Evolutionary conservation across 176 grass and related monocot species (phyloP).

Genomic region (Oryza longistaminata): DNA sequence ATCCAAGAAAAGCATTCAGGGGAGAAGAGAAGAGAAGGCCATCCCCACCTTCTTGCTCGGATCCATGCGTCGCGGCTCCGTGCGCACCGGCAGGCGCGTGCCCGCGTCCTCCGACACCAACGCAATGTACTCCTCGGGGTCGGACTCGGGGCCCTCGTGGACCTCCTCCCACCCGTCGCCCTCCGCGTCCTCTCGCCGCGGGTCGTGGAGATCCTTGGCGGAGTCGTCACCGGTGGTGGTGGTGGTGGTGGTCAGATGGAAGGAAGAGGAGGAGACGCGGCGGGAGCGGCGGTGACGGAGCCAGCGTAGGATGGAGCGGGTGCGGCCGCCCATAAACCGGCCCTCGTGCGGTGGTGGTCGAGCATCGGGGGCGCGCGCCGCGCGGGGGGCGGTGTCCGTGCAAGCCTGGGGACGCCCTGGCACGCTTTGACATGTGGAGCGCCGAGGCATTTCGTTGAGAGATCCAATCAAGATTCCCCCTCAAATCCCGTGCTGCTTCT

Average conservation of each 20-base stretch:
- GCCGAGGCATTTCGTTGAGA: background rate
- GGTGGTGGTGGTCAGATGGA: slow-evolving; percentile 32
- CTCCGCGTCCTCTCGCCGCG: background rate
- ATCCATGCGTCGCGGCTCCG: slow-evolving; percentile 46
- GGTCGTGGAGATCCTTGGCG: slow-evolving; percentile 18
- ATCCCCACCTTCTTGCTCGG: slow-evolving; percentile 51
- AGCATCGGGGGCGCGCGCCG: slow-evolving; percentile 37
- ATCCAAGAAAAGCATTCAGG: background rate
- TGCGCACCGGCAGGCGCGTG: slow-evolving; percentile 33
- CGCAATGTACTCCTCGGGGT: slow-evolving; percentile 36
- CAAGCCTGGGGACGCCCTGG: slow-evolving; percentile 31
- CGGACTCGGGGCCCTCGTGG: slow-evolving; percentile 27
- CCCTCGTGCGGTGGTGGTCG: background rate
- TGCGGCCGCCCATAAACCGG: slow-evolving; percentile 56
- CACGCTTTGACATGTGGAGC: background rate
- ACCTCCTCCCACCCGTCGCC: slow-evolving; percentile 4
- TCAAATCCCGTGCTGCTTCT: background rate
- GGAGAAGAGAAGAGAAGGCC: background rate
- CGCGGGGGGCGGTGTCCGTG: background rate
- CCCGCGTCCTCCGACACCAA: background rate
- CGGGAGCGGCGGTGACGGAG: slow-evolving; percentile 71
- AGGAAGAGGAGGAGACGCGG: slow-evolving; percentile 53
- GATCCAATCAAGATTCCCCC: slow-evolving; percentile 41
- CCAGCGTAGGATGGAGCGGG: slow-evolving; percentile 61
- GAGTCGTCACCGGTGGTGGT: slow-evolving; percentile 9